Evolutionary conservation across 31 red algal species (phyloP), one percentile per base, ranked within the genome.

Genomic region (Odonthalia washingtoniensis): DNA sequence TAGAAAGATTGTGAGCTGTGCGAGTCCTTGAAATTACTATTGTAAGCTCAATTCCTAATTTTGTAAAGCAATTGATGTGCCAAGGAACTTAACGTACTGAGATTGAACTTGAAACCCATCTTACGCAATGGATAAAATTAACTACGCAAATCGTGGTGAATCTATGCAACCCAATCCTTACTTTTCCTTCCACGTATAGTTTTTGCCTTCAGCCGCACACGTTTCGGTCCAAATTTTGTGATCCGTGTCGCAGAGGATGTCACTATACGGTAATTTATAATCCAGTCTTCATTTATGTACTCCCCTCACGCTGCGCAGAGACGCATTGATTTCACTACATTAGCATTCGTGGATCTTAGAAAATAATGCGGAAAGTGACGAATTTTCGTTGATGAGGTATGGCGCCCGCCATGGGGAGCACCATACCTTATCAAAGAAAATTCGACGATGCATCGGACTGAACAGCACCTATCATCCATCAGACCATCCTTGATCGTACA

Each of bases 61-160:
- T 1, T 26, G 2, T 66, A 9, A 16, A 82, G n/a, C 4, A 42
- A n/a, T 26, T 2, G n/a, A 16, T 43, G 3, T 4, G 49, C 61
- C 1, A 69, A 35, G 3, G 42, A 1, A 3, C 38, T 46, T 1
- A 82, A 27, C 2, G 28, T 69, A 12, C 45, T 40, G 34, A 38
- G 41, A 82, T 4, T 69, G 24, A 82, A 82, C 33, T 82, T 82
- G 2, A 67, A 49, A 26, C 57, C 61, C 1, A 67, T 16, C 32
- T 82, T 82, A 1, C 61, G 63, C 1, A 82, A 35, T 1, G 53
- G 60, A 26, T 82, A 49, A 69, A 82, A 82, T 28, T 82, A 38
- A 0, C 17, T 14, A 3, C 39, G 37, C 73, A 76, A 32, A 6
- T 14, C 3, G 1, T 32, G 4, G 24, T 76, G 73, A 9, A 76